Percentiles rank a stretch among this genome's conserved stretches.
Conservation (phyloP, 805 yeast species). For the Metschnikowia santaceciliae region DNA sequence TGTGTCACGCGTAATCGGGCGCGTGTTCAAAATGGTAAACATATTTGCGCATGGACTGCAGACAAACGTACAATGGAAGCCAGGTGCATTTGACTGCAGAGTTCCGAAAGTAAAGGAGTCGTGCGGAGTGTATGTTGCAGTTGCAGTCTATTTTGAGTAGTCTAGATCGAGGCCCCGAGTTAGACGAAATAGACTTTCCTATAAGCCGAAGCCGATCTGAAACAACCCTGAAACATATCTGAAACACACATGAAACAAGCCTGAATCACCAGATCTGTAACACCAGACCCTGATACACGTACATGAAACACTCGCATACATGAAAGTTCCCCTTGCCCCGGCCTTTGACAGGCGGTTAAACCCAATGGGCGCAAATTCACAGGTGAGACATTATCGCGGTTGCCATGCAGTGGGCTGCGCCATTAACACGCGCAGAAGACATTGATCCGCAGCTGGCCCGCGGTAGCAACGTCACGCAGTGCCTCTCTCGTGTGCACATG, state of each 20-base stretch:
- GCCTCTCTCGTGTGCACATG: slow-evolving; percentile 1
- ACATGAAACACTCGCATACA: too few relatives aligned
- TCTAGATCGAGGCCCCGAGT: background rate
- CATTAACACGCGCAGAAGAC: slow-evolving; percentile 1
- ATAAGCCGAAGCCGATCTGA: background rate
- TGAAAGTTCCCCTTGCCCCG: background rate
- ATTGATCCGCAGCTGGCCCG: background rate
- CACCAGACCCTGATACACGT: too few relatives aligned
- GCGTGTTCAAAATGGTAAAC: background rate
- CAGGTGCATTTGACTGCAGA: background rate
- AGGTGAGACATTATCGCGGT: background rate
- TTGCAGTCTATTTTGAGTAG: background rate
- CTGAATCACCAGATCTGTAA: too few relatives aligned
- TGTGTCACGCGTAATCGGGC: background rate
- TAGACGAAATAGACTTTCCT: background rate
- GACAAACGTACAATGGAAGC: background rate
- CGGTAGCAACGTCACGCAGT: background rate
- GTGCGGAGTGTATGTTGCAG: background rate
- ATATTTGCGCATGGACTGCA: background rate
- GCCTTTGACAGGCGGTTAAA: background rate
- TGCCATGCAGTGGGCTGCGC: slow-evolving; percentile 1
- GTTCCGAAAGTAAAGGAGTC: background rate
- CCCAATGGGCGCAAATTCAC: background rate
- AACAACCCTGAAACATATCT: background rate
- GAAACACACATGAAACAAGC: background rate